These are phyloP conservation scores for Arthrobotrys sphaeroides DNA, from an alignment of 2,329 filamentous ascomycete genomes.

Conservation along the genomic window DNA sequence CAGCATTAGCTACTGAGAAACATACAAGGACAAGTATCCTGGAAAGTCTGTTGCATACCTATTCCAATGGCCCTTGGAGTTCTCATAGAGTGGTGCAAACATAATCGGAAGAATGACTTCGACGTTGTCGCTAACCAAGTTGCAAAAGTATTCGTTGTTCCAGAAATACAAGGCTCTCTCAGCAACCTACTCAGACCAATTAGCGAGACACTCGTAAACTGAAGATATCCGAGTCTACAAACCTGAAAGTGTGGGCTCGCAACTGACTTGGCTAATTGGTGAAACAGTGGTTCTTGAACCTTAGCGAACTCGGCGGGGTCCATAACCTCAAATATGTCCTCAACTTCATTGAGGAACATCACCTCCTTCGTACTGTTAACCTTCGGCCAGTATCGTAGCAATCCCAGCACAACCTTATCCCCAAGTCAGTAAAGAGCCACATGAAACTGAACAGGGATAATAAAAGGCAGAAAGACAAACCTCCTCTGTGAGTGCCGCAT, in stretches of 20 bases:
- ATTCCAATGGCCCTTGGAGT: conserved; percentile 99
- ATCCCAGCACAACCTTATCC: conserved; percentile 84
- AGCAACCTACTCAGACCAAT: conserved; percentile 71
- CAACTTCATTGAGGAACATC: conserved; percentile 99
- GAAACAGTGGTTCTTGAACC: conserved; percentile 96
- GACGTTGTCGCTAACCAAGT: conserved; percentile 97
- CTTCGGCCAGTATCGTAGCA: conserved; percentile 98
- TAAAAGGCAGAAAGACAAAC: conserved; percentile 69
- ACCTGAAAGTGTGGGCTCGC: conserved; percentile 97
- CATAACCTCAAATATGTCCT: conserved; percentile 99
- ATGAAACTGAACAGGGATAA: conserved; percentile 41
- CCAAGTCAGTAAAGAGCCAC: conserved; percentile 46
- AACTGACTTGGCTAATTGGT: conserved; percentile 96
- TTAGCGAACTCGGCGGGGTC: conserved; percentile 98
- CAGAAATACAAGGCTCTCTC: conserved; percentile 98
- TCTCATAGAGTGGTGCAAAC: conserved; percentile 98
- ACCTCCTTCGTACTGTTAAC: conserved; percentile 99
- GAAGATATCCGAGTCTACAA: conserved; percentile 41
- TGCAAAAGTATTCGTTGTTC: conserved; percentile 99
- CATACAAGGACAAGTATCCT: not conserved
- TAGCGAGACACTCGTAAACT: not conserved
- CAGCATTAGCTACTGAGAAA: conserved; percentile 61
- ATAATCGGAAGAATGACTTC: conserved; percentile 98
- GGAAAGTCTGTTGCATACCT: conserved; percentile 68
- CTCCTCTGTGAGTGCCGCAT: conserved; percentile 95